Conservation (phyloP, 139 green algal genomes). For the Chlamydomonas sp. region DNA sequence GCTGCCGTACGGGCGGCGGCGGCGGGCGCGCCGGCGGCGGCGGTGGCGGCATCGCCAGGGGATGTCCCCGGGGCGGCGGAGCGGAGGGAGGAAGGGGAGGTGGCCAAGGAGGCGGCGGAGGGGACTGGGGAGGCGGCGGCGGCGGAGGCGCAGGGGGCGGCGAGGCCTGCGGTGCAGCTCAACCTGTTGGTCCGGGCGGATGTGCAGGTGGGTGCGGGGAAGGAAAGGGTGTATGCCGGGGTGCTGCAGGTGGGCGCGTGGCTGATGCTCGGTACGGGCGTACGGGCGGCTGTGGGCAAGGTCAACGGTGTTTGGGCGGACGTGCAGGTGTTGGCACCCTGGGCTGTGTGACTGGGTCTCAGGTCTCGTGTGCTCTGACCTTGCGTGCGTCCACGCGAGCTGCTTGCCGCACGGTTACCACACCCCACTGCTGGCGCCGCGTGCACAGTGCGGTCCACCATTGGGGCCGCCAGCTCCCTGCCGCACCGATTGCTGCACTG, state of each 20-base stretch:
- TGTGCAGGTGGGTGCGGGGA: slow-evolving; percentile 70
- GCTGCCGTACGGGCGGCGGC: neutral
- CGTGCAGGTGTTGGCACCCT: neutral
- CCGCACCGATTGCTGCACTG: no score
- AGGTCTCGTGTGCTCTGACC: no score
- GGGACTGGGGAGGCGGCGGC: neutral
- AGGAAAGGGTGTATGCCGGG: no score
- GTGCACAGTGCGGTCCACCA: no score
- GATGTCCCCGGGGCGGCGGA: neutral
- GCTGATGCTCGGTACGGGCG: slow-evolving; percentile 30
- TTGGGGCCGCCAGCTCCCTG: no score
- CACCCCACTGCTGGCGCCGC: no score
- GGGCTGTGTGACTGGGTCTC: neutral
- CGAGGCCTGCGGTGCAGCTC: slow-evolving; percentile 21
- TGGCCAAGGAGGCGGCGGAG: no score
- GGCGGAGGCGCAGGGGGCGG: neutral
- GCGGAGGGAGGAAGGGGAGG: neutral
- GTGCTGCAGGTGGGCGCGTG: no score
- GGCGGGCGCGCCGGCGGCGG: neutral
- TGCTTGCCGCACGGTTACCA: no score
- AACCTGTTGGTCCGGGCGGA: slow-evolving; percentile 89
- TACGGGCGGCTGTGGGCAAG: neutral
- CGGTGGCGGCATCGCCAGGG: neutral
- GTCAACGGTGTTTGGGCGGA: neutral
- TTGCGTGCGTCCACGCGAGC: no score